Evolutionary conservation across 306 rosid species (phyloP).

Genomic region (Prunus campanulata): DNA sequence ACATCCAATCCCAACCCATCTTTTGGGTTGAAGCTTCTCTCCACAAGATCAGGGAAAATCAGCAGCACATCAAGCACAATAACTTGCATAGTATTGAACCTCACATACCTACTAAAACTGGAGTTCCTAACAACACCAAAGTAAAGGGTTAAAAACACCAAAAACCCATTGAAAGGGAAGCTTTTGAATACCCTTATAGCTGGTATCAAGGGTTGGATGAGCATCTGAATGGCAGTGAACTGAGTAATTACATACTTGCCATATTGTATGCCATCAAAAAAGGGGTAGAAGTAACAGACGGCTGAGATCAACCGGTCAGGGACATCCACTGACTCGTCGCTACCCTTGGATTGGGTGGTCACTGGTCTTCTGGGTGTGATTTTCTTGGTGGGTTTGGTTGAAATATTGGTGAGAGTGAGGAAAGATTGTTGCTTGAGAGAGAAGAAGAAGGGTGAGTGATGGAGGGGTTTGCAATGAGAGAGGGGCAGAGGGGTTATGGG

Average conservation of each 20-base stretch:
- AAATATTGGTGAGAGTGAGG: conserved; percentile 26
- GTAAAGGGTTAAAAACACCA: conserved; percentile 80
- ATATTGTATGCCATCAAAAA: conserved; percentile 85
- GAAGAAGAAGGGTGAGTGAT: conserved; percentile 33
- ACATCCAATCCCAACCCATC: conserved; percentile 84
- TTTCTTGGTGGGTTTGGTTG: conserved; percentile 33
- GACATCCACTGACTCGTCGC: conserved; percentile 55
- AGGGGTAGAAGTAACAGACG: conserved; percentile 83
- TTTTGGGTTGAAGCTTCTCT: conserved; percentile 77
- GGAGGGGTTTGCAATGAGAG: conserved; percentile 38
- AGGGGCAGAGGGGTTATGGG: conserved; percentile 20
- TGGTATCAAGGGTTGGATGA: conserved; percentile 70
- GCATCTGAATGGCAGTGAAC: conserved; percentile 64
- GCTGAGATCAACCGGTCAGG: conserved; percentile 87
- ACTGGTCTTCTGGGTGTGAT: conserved; percentile 29
- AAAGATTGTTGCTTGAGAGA: conserved; percentile 23
- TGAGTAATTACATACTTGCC: conserved; percentile 82
- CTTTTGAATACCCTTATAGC: conserved; percentile 86
- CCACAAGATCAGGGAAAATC: conserved; percentile 84
- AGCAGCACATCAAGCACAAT: conserved; percentile 88
- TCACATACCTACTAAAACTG: conserved; percentile 79
- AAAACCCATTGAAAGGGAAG: conserved; percentile 81
- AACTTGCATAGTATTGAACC: conserved; percentile 98
- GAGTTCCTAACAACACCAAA: conserved; percentile 90
- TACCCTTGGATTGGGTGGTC: conserved; percentile 60